Percentiles rank a stretch among this genome's conserved stretches.
These are phyloP conservation scores for Arxiozyma telluris DNA, from an alignment of 1,139 yeast genomes.

Conservation along the genomic window DNA sequence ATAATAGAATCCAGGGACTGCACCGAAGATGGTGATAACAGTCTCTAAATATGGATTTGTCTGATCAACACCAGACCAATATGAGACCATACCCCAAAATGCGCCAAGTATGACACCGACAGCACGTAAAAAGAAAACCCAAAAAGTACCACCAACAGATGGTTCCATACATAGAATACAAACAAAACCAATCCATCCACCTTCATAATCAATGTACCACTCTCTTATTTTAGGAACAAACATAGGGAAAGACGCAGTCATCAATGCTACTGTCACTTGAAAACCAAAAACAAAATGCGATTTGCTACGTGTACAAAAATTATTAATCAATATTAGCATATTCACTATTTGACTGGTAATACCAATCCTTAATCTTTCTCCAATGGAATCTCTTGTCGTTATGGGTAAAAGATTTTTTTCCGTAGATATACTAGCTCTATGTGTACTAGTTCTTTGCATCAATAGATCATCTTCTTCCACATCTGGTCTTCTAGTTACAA, in stretches of 20 bases:
- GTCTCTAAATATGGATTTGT: constrained; percentile 38
- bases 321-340: constrained; percentile 9
- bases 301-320: constrained; percentile 23
- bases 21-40: constrained; percentile 36
- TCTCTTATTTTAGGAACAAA: constrained; percentile 37
- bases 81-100: constrained; percentile 41
- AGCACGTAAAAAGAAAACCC: constrained; percentile 38
- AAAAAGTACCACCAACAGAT: constrained; percentile 43
- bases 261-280: constrained; percentile 38
- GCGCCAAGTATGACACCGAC: constrained; percentile 41
- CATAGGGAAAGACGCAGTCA: constrained; percentile 42
- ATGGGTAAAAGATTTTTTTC: constrained; percentile 8
- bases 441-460: constrained; percentile 10
- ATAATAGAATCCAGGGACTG: constrained; percentile 38
- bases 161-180: constrained; percentile 42
- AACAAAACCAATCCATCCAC: constrained; percentile 46
- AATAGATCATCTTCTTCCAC: constrained; percentile 23
- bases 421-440: constrained; percentile 2
- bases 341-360: not conserved
- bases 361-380: not conserved
- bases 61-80: constrained; percentile 36
- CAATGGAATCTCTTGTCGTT: constrained; percentile 1
- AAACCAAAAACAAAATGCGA: constrained; percentile 38
- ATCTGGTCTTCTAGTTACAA: constrained; percentile 20
- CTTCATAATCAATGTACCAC: constrained; percentile 40